Evolutionary conservation across 192 early-diverging fungal genomes (phyloP), one percentile per base, ranked within the genome.

Genomic region (Ambispora gerdemannii): DNA sequence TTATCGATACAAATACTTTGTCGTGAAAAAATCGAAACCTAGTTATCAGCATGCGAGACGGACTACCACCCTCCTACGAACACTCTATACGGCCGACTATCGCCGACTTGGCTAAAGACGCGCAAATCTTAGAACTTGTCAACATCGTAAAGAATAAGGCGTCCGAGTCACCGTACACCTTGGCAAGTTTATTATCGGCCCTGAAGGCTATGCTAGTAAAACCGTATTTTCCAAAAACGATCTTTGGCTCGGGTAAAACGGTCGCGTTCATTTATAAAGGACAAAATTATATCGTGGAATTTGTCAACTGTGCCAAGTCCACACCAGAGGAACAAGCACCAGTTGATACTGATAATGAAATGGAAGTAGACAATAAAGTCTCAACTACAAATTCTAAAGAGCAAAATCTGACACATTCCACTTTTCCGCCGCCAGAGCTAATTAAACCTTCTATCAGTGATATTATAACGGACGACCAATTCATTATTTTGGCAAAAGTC

Each of bases 401-500:
- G 2, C 38, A 65, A 27, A 65, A 27, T 20, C 24, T 19, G 25
- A 19, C n/a, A 52, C 15, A 13, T 10, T 19, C 22, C 51, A 8
- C 52, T 38, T 43, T 50, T 27, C 33, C 51, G 0, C 49, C 67
- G 8, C 53, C 67, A 28, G 31, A 55, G 51, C 35, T 70, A 22
- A 25, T 70, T 33, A 49, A 70, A 43, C 67, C 67, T 58, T 51
- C 50, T 15, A 70, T 70, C 34, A 53, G 31, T 58, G 67, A 70
- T 49, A 70, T 70, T 15, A 30, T 70, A n/a, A 30, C 28, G 0
- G 67, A 70, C 25, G 27, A 49, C 25, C 50, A 70, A 70, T 32
- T 34, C 15, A 31, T 70, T 28, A 22, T 47, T 35, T 36, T 70
- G 33, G 50, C 58, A 43, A 49, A 53, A 36, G 11, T 70, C 24